Conservation (phyloP, 805 yeast genomes). For the Candida vaughaniae region DNA sequence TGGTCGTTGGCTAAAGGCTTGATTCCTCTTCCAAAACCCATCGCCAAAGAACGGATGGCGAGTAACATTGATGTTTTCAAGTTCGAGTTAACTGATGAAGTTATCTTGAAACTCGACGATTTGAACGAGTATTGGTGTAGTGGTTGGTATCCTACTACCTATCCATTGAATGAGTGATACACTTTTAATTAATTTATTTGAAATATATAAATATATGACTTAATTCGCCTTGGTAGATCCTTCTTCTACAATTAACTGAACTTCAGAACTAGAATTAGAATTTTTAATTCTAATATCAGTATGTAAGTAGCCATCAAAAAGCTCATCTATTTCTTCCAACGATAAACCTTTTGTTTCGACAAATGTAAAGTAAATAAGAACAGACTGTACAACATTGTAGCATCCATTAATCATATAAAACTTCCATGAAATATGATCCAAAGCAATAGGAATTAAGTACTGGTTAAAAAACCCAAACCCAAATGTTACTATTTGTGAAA, state of each 20-base stretch:
- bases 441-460: slow-evolving; percentile 15
- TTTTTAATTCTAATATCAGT: background rate
- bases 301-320: slow-evolving; percentile 17
- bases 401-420: slow-evolving; percentile 15
- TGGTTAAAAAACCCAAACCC: slow-evolving; percentile 14
- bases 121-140: slow-evolving; percentile 1
- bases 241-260: too few relatives aligned
- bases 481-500: slow-evolving; percentile 18
- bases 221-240: too few relatives aligned
- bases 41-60: slow-evolving; percentile 21
- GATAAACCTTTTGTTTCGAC: slow-evolving; percentile 31
- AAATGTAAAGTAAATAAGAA: slow-evolving; percentile 25
- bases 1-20: slow-evolving; percentile 52
- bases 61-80: slow-evolving; percentile 24
- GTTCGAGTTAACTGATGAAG: slow-evolving; percentile 26
- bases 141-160: slow-evolving; percentile 5
- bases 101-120: slow-evolving; percentile 1
- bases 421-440: slow-evolving; percentile 16
- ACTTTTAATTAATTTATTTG: too few relatives aligned
- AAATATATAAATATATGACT: too few relatives aligned
- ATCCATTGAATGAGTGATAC: slow-evolving; percentile 6
- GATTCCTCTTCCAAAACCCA: slow-evolving; percentile 34
- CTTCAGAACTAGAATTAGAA: too few relatives aligned
- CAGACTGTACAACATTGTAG: slow-evolving; percentile 21
- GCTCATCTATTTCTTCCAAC: slow-evolving; percentile 30